phyloP scores from a whole-genome alignment of 2,329 filamentous ascomycete genomes.

The Aspergillus persii region DNA sequence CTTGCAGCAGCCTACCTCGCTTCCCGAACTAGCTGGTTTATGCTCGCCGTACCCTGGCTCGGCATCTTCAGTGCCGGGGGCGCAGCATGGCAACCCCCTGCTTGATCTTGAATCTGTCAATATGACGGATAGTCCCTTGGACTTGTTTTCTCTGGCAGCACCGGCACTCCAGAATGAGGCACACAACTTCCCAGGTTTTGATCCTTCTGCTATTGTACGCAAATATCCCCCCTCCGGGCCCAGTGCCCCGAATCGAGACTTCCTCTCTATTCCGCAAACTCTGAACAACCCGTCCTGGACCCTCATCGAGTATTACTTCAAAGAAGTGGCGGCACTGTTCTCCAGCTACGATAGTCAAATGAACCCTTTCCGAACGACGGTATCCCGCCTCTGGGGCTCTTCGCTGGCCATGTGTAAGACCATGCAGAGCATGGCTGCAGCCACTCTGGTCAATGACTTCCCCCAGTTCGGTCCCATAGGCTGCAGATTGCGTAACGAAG shows the following conservation, averaged over 20 bases:
- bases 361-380: constrained; percentile 60
- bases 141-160: constrained; percentile 26
- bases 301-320: constrained; percentile 63
- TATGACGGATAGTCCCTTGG: constrained; percentile 20
- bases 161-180: constrained; percentile 18
- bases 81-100: constrained; percentile 11
- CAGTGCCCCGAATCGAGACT: constrained; percentile 21
- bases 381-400: constrained; percentile 57
- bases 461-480: constrained; percentile 53
- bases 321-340: constrained; percentile 60
- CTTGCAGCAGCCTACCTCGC: constrained; percentile 24
- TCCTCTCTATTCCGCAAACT: constrained; percentile 38
- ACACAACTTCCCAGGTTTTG: constrained; percentile 25
- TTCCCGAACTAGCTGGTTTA: constrained; percentile 35
- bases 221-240: constrained; percentile 29
- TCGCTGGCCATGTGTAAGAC: constrained; percentile 59
- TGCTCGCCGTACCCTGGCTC: constrained; percentile 24
- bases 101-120: constrained; percentile 22
- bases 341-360: constrained; percentile 64
- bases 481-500: constrained; percentile 52
- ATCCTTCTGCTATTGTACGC: constrained; percentile 33
- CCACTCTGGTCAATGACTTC: constrained; percentile 58
- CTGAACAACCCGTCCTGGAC: constrained; percentile 53
- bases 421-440: constrained; percentile 64
- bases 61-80: constrained; percentile 13